A percentile compares a stretch with the other conserved stretches of the same genome.
phyloP scores from a whole-genome alignment of 1,284 basidiomycete genomes.

The Xerocomus nothofagi region DNA sequence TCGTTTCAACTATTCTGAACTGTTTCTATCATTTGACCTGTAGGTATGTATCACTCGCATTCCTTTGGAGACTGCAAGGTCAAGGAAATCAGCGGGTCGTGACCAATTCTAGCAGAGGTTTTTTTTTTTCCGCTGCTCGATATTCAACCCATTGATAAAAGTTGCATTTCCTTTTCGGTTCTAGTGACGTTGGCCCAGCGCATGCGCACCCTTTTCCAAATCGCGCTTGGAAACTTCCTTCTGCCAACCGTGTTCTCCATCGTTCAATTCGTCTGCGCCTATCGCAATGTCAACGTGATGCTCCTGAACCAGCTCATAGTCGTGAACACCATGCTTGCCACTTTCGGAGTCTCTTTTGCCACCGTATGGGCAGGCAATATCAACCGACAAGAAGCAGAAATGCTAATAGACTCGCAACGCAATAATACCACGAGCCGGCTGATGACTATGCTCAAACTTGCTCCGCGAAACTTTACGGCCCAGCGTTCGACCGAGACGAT shows the following conservation, averaged over 20 bases:
- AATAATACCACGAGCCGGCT: background rate
- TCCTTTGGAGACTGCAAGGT: constrained; percentile 20
- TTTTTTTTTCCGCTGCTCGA: background rate
- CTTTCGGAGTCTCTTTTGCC: constrained; percentile 16
- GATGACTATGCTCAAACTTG: constrained; percentile 7
- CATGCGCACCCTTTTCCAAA: constrained; percentile 25
- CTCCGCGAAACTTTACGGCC: too few species aligned
- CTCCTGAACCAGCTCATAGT: constrained; percentile 8
- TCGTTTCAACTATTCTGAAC: background rate
- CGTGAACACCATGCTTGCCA: constrained; percentile 10
- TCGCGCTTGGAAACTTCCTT: constrained; percentile 27
- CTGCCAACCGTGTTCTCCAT: constrained; percentile 31
- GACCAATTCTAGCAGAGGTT: background rate
- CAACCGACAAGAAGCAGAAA: background rate
- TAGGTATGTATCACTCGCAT: constrained; percentile 21
- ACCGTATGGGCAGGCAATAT: constrained; percentile 16
- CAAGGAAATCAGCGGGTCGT: background rate
- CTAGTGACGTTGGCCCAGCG: constrained; percentile 18
- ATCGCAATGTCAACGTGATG: background rate
- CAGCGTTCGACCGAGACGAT: too few species aligned
- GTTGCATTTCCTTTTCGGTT: background rate
- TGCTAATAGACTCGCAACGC: background rate
- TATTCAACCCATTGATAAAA: background rate
- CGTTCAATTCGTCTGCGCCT: constrained; percentile 16
- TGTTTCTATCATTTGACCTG: background rate